Evolutionary conservation across 2,329 filamentous ascomycete genomes (phyloP), one percentile per base, ranked within the genome.

Genomic region (Aspergillus nomiae): DNA sequence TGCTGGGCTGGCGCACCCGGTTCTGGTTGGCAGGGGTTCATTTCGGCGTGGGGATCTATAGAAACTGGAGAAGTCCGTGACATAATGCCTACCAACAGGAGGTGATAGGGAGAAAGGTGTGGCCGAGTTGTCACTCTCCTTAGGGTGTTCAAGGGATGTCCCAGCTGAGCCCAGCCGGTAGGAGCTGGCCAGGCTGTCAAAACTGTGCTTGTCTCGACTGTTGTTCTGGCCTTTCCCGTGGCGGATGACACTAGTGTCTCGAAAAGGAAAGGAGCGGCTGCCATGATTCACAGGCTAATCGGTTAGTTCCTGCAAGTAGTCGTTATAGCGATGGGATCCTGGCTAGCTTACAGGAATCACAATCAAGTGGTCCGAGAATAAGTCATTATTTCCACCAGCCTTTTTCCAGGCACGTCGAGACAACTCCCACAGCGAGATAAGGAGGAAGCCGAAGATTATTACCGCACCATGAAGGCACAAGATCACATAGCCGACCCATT

Each of bases 401-500:
- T 38, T 46, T 5, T n/a, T 9, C 11, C n/a, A 14, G 10, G 21
- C 8, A 43, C 41, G 9, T 16, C 50, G 48, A 19, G 10, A 45
- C 16, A 61, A 28, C 5, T 61, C 12, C 59, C 59, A 61, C 1
- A 56, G 30, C 2, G 59, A 50, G 16, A 61, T 43, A 11, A 56
- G 19, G 8, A 56, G 21, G 11, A 50, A 60, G 5, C 36, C 50
- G n/a, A 63, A 57, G 16, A 63, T 41, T 19, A 63, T 32, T 8
- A 48, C 45, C 5, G 32, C 50, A 30, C 56, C 43, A 48, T 63
- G 61, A 9, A 63, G 57, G 30, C 57, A 59, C 10, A 63, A 19
- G 3, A 60, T 63, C 11, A 60, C 56, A 34, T 60, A 63, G 9
- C 61, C 61, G 1, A 63, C 45, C 61, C 61, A 63, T 56, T 63